Percentiles rank a stretch among this genome's conserved stretches.
phyloP scores from a whole-genome alignment of 306 rosid genomes.

The Castanea sativa region DNA sequence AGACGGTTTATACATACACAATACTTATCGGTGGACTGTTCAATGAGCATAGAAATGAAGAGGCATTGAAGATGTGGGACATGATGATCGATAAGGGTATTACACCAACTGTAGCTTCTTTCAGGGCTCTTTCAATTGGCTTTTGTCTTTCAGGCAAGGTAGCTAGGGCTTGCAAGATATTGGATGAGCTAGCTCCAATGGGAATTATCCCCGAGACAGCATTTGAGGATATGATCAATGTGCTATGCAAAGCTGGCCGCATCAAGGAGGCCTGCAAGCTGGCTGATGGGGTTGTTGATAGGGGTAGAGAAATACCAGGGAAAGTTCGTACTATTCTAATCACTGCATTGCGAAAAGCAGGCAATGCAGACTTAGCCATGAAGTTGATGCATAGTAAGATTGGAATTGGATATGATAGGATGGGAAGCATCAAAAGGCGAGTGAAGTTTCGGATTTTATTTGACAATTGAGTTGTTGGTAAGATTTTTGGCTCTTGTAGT shows the following conservation, averaged over 20 bases:
- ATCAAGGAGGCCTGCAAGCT: constrained; percentile 80
- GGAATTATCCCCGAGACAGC: constrained; percentile 68
- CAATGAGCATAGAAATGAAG: constrained; percentile 76
- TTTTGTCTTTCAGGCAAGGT: constrained; percentile 87
- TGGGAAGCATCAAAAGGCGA: constrained; percentile 71
- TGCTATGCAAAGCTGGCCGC: constrained; percentile 63
- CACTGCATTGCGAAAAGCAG: constrained; percentile 86
- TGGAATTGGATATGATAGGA: constrained; percentile 88
- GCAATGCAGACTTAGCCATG: constrained; percentile 77
- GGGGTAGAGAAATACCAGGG: constrained; percentile 91
- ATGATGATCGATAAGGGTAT: constrained; percentile 84
- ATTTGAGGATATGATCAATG: constrained; percentile 7
- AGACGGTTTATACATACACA: constrained; percentile 78
- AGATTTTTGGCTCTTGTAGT: not conserved
- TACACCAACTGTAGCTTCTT: constrained; percentile 78
- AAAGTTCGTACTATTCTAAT: constrained; percentile 66
- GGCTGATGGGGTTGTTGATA: constrained; percentile 88
- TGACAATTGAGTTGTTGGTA: not conserved
- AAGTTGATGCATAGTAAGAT: constrained; percentile 92
- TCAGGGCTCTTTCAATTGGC: constrained; percentile 80
- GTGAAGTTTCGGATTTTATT: constrained; percentile 67
- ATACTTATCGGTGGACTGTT: constrained; percentile 71
- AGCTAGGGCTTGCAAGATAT: constrained; percentile 85
- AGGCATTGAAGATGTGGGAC: constrained; percentile 78
- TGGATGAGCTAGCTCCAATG: constrained; percentile 92